Conservation (phyloP, 352 stramenopile genomes). For the Phytopythium kandeliae region DNA sequence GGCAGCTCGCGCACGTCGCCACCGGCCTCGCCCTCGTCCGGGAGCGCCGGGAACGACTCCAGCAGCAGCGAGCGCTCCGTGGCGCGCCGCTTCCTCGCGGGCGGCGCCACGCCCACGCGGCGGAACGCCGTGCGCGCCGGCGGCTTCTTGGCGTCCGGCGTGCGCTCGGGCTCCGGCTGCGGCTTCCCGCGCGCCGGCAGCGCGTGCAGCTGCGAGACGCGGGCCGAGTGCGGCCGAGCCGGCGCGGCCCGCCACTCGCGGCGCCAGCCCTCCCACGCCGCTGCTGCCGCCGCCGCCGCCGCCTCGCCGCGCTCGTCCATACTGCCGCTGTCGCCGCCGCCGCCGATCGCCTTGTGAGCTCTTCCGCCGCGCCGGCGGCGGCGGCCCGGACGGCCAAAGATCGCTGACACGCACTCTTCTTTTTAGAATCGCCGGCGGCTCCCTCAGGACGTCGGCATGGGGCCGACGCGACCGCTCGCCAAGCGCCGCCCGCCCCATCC, state of each 20-base stretch:
- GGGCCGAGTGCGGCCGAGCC: background rate
- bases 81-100: background rate
- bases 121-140: background rate
- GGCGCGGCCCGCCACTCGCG: too few relatives aligned
- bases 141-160: constrained; percentile 6
- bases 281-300: background rate
- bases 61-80: constrained; percentile 6
- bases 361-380: too few relatives aligned
- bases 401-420: too few relatives aligned
- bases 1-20: background rate
- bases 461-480: too few relatives aligned
- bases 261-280: background rate
- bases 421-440: too few relatives aligned
- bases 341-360: background rate
- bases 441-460: too few relatives aligned
- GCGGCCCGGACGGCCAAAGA: too few relatives aligned
- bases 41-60: background rate
- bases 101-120: background rate
- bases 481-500: too few relatives aligned
- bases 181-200: background rate
- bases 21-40: background rate
- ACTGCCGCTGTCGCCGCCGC: background rate
- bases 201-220: constrained; percentile 1
- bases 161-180: constrained; percentile 2
- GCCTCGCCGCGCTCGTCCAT: background rate